These are phyloP conservation scores for Tephrocybe sp. DNA, from an alignment of 768 basidiomycete species.

Conservation along the genomic window DNA sequence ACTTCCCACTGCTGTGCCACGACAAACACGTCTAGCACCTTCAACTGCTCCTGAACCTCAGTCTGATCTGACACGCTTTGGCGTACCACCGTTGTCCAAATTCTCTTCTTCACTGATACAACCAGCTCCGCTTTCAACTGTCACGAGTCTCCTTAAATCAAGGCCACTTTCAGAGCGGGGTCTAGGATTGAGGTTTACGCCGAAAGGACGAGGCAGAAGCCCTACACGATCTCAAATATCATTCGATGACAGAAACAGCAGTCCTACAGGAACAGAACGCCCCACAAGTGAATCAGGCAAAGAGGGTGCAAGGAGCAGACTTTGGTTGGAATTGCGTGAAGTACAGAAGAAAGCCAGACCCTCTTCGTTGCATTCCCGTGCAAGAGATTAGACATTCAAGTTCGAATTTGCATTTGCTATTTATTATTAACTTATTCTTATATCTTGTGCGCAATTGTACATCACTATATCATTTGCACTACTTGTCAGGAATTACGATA, in stretches of 20 bases:
- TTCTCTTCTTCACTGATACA: conserved; percentile 11
- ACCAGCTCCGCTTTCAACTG: conserved; percentile 9
- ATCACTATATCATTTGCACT: not conserved
- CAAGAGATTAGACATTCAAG: conserved; percentile 23
- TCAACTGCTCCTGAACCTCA: not conserved
- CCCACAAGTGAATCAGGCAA: conserved; percentile 28
- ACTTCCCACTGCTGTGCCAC: conserved; percentile 55
- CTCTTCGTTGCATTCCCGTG: conserved; percentile 39
- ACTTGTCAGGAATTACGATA: conserved; percentile 79
- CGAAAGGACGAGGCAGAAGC: conserved; percentile 22
- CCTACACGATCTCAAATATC: conserved; percentile 19
- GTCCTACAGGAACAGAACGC: conserved; percentile 17
- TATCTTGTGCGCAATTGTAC: conserved; percentile 4
- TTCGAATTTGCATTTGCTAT: conserved; percentile 15
- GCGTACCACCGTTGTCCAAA: conserved; percentile 14
- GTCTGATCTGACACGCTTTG: conserved; percentile 1
- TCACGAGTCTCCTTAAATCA: conserved; percentile 21
- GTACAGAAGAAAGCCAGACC: conserved; percentile 45
- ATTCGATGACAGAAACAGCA: conserved; percentile 13
- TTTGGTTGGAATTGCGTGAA: conserved; percentile 57
- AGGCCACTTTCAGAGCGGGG: conserved; percentile 35
- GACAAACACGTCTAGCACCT: conserved; percentile 18
- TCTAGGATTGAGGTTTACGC: conserved; percentile 31
- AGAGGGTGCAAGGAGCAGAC: conserved; percentile 37
- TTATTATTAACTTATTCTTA: conserved; percentile 14